These are phyloP conservation scores for Viola odorata DNA, from an alignment of 345 rosid genomes.

Conservation along the genomic window DNA sequence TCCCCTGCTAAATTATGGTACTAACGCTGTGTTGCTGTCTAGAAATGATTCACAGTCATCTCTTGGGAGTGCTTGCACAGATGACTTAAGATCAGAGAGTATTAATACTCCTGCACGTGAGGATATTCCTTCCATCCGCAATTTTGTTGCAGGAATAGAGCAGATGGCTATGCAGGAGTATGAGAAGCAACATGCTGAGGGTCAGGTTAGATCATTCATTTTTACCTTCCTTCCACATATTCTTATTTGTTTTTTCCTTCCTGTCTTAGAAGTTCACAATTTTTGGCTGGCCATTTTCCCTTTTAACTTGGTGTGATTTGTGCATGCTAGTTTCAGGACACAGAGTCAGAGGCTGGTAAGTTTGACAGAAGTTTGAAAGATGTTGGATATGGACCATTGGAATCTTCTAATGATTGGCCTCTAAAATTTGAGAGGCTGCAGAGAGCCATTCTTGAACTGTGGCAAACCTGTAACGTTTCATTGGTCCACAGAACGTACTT, in stretches of 20 bases:
- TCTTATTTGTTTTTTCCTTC: neutral
- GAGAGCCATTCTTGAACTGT: constrained; percentile 62
- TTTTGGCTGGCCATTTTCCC: neutral
- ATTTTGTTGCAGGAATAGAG: constrained; percentile 79
- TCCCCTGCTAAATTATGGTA: constrained; percentile 36
- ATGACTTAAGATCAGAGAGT: constrained; percentile 32
- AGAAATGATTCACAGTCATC: constrained; percentile 82
- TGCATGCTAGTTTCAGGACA: constrained; percentile 26
- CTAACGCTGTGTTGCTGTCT: constrained; percentile 28
- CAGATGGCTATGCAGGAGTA: constrained; percentile 58
- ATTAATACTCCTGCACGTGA: constrained; percentile 50
- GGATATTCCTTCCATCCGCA: constrained; percentile 65
- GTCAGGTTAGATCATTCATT: constrained; percentile 31
- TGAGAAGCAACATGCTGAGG: constrained; percentile 36
- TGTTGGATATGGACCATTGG: constrained; percentile 38
- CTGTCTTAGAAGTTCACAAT: neutral
- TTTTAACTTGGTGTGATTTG: constrained; percentile 5
- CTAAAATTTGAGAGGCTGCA: constrained; percentile 58
- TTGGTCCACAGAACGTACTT: constrained; percentile 90
- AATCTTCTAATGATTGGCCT: constrained; percentile 49
- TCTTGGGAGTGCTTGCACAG: constrained; percentile 56
- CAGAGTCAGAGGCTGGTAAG: constrained; percentile 21
- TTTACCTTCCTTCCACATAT: neutral
- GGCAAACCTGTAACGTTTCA: constrained; percentile 83
- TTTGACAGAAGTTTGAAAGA: constrained; percentile 45